Evolutionary conservation across 2,329 filamentous ascomycete species (phyloP).

Genomic region (Aspergillus japonicus): DNA sequence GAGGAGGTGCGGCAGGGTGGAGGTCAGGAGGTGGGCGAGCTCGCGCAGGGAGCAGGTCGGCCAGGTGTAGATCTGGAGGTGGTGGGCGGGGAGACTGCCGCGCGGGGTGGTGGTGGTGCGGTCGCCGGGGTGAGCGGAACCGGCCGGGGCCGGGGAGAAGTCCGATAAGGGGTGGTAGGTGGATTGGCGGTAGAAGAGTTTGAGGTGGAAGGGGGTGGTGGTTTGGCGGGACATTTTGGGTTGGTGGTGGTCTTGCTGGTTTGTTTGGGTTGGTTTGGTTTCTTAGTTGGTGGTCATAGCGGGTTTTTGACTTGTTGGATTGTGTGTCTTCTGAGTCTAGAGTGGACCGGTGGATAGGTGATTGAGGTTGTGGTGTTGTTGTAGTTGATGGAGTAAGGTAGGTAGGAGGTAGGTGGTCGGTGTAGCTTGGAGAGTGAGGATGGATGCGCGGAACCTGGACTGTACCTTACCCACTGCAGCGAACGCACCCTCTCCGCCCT

Average conservation of each 20-base stretch:
- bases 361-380: not conserved
- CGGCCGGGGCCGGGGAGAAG: constrained; percentile 51
- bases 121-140: constrained; percentile 44
- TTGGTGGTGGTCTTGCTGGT: too few species aligned
- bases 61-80: constrained; percentile 85
- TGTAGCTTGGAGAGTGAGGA: too few species aligned
- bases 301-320: not conserved
- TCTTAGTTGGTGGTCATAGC: not conserved
- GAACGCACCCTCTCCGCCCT: too few species aligned
- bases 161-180: constrained; percentile 62
- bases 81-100: constrained; percentile 53
- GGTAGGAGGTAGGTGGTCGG: too few species aligned
- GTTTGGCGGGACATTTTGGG: constrained; percentile 53
- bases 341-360: not conserved
- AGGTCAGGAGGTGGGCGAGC: constrained; percentile 72
- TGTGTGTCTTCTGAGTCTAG: not conserved
- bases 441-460: too few species aligned
- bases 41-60: constrained; percentile 76
- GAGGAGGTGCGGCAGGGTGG: constrained; percentile 66
- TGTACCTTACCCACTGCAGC: too few species aligned
- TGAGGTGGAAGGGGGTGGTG: constrained; percentile 78
- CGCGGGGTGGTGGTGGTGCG: too few species aligned
- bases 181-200: constrained; percentile 76
- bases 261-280: not conserved
- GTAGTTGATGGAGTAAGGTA: not conserved